Evolutionary conservation across 2,329 filamentous ascomycete species (phyloP).

Genomic region (Neobulgaria alba): DNA sequence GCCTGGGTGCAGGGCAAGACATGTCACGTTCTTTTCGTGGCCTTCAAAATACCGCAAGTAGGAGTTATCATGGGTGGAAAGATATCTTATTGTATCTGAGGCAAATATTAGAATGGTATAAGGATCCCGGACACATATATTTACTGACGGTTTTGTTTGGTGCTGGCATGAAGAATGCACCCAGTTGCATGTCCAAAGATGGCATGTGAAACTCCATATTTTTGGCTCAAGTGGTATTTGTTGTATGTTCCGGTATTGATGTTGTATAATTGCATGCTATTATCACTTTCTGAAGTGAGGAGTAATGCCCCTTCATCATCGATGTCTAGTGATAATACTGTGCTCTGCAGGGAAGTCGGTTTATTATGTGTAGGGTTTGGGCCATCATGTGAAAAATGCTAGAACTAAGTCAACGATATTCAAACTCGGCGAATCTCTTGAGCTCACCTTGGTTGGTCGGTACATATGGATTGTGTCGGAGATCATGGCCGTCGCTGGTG

Average conservation of each 20-base stretch:
- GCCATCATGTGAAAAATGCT: conserved; percentile 45
- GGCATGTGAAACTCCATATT: conserved; percentile 91
- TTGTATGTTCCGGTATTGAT: conserved; percentile 82
- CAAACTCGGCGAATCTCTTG: background rate
- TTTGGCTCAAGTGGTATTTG: conserved; percentile 87
- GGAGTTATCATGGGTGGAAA: conserved; percentile 88
- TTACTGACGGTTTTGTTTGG: conserved; percentile 73
- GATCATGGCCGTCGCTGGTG: conserved; percentile 47
- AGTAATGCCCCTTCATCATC: conserved; percentile 90
- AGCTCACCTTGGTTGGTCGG: conserved; percentile 66
- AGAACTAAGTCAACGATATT: conserved; percentile 7
- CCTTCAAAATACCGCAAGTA: conserved; percentile 96
- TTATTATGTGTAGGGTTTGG: conserved; percentile 35
- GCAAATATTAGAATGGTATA: conserved; percentile 1
- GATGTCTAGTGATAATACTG: conserved; percentile 88
- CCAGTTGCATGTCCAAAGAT: conserved; percentile 81
- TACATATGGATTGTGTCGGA: conserved; percentile 71
- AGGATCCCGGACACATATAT: background rate
- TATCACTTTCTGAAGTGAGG: conserved; percentile 86
- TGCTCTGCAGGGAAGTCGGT: conserved; percentile 34
- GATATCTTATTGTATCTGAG: conserved; percentile 71
- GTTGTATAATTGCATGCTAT: conserved; percentile 92
- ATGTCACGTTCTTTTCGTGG: conserved; percentile 78
- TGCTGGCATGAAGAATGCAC: conserved; percentile 94
- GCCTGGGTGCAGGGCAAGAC: conserved; percentile 73